Base-by-base conservation (phyloP, 2,329 filamentous ascomycete genomes). In the Microdochium bolleyi region DNA sequence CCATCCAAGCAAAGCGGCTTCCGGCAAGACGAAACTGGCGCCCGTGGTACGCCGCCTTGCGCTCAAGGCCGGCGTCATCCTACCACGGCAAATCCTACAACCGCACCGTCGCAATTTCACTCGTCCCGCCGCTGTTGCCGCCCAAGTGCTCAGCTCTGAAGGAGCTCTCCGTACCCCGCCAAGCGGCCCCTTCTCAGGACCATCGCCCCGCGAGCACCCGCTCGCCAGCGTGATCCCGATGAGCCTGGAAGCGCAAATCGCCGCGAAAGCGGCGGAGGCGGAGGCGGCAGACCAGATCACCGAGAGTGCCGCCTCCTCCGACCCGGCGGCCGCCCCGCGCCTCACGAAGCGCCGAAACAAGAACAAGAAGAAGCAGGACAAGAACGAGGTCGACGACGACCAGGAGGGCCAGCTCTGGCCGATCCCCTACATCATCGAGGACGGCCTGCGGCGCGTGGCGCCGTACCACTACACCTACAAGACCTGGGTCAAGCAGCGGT, bases 401-500 rank as follows among this genome's bases (percentile, higher is more conserved):
- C 57, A 70, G 53, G 64, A 62, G 5, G 64, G 62, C 27, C 66
- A 72, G 51, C 58, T 70, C 22, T 78, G 73, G 75, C 80, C 79
- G 9, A 71, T 73, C 53, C 91, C 90, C 1, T 97, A 96, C 70
- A 87, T 87, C 62, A 76, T 96, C 56, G 87, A 96, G 61, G 85
- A 87, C 60, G 91, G 89, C 9, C 73, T 99, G 56, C 85, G 92
- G 50, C 85, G 90, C 57, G 87, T 96, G 30, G 79, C 78, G 46
- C 92, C 92, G 3, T 97, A 99, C 66, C 84, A 94, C 67, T 96
- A 80, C 68, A 96, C 92, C 2, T 96, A 96, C 76, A 95, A 96
- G 66, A 96, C 92, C 0, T 90, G 83, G 72, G 94, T 89, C 75
- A 99, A 97, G 71, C 81, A 96, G 72, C 80, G 94, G 68, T 99